Percentiles rank a stretch among this genome's conserved stretches.
Conservation (phyloP, 2,329 filamentous ascomycete genomes). For the Monilinia polystroma region DNA sequence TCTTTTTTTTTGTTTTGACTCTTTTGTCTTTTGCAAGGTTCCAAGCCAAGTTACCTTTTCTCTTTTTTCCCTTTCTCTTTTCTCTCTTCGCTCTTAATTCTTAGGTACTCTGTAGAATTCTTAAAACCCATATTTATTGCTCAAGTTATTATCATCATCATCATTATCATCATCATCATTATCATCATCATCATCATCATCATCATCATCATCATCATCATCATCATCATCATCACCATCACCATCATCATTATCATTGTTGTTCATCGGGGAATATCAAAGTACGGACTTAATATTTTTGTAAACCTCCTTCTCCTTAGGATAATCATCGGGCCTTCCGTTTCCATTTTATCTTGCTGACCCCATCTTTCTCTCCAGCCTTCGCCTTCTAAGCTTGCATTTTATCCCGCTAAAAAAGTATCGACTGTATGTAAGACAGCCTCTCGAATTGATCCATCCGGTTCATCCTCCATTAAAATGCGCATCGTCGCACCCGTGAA, state of each 20-base stretch:
- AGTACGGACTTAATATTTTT: no score
- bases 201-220: no score
- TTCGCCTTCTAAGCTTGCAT: not conserved
- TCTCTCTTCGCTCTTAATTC: not conserved
- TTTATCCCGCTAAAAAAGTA: conserved; percentile 2
- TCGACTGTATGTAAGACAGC: not conserved
- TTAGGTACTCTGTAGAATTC: no score
- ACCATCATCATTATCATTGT: not conserved
- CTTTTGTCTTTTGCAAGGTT: not conserved
- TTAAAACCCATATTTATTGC: not conserved
- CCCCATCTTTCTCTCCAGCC: conserved; percentile 11
- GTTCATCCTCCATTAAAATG: not conserved
- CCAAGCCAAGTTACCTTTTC: not conserved
- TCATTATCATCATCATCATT: no score
- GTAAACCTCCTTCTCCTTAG: no score
- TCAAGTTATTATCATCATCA: no score
- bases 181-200: no score
- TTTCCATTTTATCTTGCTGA: not conserved
- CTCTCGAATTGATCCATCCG: conserved; percentile 4
- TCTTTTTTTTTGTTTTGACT: not conserved
- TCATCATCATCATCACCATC: not conserved
- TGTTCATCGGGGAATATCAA: no score
- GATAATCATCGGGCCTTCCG: no score
- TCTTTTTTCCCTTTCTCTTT: not conserved
- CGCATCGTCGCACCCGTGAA: not conserved